Conservation (phyloP, 768 basidiomycete genomes). For the Psilocybe subaeruginosa region DNA sequence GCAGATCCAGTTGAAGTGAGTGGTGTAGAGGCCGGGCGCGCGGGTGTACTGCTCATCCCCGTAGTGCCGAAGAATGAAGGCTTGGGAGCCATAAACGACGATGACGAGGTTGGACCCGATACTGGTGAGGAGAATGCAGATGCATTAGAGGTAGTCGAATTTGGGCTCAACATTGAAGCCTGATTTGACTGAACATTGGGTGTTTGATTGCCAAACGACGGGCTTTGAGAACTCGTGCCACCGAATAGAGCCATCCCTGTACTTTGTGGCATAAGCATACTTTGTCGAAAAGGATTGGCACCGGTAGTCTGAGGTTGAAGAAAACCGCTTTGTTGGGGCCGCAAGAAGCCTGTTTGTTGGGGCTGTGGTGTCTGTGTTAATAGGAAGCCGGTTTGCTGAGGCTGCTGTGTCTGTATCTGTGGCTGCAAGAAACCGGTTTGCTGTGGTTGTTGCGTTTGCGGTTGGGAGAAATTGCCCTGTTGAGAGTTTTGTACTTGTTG, state of each 20-base stretch:
- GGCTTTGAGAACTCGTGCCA: conserved; percentile 18
- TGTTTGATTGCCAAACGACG: conserved; percentile 12
- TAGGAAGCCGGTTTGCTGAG: conserved; percentile 8
- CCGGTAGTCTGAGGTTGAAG: conserved; percentile 65
- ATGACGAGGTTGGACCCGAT: conserved; percentile 13
- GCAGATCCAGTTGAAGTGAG: conserved; percentile 42
- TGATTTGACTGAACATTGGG: conserved; percentile 19
- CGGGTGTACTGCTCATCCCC: conserved; percentile 38
- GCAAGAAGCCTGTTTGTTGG: conserved; percentile 33
- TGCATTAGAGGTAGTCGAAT: conserved; percentile 19
- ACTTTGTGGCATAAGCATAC: conserved; percentile 64
- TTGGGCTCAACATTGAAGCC: conserved; percentile 13
- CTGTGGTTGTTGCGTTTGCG: conserved; percentile 23
- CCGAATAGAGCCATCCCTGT: conserved; percentile 59
- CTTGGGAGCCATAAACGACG: conserved; percentile 21
- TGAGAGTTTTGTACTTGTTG: conserved; percentile 42
- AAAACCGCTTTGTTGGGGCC: conserved; percentile 28
- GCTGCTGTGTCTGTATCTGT: conserved; percentile 37
- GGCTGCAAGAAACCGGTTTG: conserved; percentile 31
- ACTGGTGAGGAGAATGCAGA: conserved; percentile 8
- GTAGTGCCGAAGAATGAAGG: conserved; percentile 18
- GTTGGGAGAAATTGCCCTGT: conserved; percentile 19
- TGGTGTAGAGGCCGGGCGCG: conserved; percentile 77
- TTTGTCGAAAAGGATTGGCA: conserved; percentile 85
- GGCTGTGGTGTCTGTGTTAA: conserved; percentile 36